These are phyloP conservation scores for Gaultheria prostrata DNA, from an alignment of 148 eudicot species.

Conservation along the genomic window DNA sequence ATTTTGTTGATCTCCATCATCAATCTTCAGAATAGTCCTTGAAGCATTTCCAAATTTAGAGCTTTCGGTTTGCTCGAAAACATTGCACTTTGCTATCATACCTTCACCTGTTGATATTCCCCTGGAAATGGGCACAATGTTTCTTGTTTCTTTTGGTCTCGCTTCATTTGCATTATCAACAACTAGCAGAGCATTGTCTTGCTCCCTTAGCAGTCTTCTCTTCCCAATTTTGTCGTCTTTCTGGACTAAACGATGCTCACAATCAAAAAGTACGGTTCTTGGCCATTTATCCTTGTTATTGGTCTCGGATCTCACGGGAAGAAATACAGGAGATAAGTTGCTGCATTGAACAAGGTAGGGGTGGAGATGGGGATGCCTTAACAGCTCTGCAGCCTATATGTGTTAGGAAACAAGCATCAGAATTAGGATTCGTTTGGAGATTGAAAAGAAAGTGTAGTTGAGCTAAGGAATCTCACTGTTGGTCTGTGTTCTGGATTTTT, in stretches of 20 bases:
- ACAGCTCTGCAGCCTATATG: conserved; percentile 80
- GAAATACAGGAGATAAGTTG: conserved; percentile 72
- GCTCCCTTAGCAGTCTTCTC: conserved; percentile 16
- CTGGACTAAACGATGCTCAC: conserved; percentile 14
- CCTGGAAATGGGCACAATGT: conserved; percentile 36
- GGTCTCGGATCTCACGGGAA: conserved; percentile 72
- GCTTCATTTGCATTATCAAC: background rate
- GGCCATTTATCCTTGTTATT: conserved; percentile 51
- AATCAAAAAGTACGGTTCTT: background rate
- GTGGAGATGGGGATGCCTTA: conserved; percentile 85
- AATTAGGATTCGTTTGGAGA: background rate
- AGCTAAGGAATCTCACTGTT: conserved; percentile 52
- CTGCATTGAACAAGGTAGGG: conserved; percentile 69
- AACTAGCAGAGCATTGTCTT: conserved; percentile 19
- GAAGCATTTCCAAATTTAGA: background rate
- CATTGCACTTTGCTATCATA: background rate
- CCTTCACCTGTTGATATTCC: conserved; percentile 28
- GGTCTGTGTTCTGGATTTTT: conserved; percentile 94
- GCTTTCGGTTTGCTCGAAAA: background rate
- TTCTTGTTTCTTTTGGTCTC: conserved; percentile 8
- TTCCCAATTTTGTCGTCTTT: conserved; percentile 20
- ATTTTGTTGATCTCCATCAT: conserved; percentile 7
- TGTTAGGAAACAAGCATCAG: background rate
- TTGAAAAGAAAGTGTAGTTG: background rate
- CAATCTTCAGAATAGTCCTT: background rate